These are phyloP conservation scores for Verbena officinalis DNA, from an alignment of 257 asterid species.

Conservation along the genomic window DNA sequence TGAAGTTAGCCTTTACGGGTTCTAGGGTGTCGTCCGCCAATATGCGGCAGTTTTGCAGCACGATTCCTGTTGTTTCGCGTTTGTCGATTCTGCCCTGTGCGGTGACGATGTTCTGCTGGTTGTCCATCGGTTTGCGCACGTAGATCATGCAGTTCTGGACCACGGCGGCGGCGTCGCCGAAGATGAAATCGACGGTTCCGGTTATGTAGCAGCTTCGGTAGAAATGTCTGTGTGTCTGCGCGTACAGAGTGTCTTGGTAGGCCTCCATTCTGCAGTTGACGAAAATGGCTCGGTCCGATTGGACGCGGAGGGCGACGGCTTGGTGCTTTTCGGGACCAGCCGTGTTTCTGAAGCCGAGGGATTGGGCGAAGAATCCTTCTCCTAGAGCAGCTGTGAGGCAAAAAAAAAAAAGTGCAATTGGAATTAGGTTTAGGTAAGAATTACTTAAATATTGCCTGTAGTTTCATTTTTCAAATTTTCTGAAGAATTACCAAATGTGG, in stretches of 20 bases:
- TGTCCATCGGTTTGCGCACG: conserved; percentile 54
- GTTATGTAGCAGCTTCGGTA: conserved; percentile 77
- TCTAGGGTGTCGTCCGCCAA: conserved; percentile 51
- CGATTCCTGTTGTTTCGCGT: conserved; percentile 69
- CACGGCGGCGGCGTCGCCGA: conserved; percentile 75
- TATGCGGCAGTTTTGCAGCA: conserved; percentile 64
- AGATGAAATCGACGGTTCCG: conserved; percentile 73
- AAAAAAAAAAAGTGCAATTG: neutral
- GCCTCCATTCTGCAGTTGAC: conserved; percentile 89
- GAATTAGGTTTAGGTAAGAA: neutral
- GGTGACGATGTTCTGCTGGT: conserved; percentile 61
- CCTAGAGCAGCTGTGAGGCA: conserved; percentile 62
- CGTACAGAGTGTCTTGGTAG: conserved; percentile 63
- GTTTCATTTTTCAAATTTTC: neutral
- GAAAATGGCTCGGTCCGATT: conserved; percentile 65
- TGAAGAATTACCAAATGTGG: conserved; percentile 67
- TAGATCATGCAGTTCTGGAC: conserved; percentile 82
- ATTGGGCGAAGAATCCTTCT: conserved; percentile 72
- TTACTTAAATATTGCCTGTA: neutral
- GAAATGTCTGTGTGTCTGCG: conserved; percentile 73
- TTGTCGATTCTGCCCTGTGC: conserved; percentile 73
- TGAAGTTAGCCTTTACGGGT: conserved; percentile 54
- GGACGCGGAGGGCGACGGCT: conserved; percentile 89
- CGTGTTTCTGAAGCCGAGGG: conserved; percentile 80
- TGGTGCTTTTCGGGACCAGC: conserved; percentile 93